Percentiles rank a stretch among this genome's conserved stretches.
Evolutionary conservation across 805 yeast genomes (phyloP).

Genomic region (Candida montana): DNA sequence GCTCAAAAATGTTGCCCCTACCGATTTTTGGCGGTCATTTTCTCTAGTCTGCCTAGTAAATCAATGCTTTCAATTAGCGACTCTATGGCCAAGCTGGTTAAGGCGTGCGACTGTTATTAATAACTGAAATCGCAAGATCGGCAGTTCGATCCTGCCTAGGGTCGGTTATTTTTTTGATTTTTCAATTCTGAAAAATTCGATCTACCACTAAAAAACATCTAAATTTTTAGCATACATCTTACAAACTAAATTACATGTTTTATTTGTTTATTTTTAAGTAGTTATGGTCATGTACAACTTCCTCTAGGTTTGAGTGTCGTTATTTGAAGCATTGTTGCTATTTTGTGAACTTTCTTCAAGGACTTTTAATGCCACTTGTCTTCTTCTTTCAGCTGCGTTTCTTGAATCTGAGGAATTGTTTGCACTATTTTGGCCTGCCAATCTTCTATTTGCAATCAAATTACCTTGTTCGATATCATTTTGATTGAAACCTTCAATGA

Average conservation of each 20-base stretch:
- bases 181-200: too few relatives aligned
- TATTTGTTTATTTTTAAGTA: too few relatives aligned
- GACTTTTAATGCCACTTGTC: slow-evolving; percentile 72
- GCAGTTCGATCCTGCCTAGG: slow-evolving; percentile 49
- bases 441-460: slow-evolving; percentile 60
- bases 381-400: slow-evolving; percentile 68
- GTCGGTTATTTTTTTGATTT: slow-evolving; percentile 29
- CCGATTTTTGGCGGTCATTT: too few relatives aligned
- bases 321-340: slow-evolving; percentile 22
- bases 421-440: slow-evolving; percentile 17
- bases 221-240: too few relatives aligned
- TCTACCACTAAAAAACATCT: too few relatives aligned
- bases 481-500: slow-evolving; percentile 59
- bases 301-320: slow-evolving; percentile 7
- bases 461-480: slow-evolving; percentile 71
- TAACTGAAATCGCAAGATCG: slow-evolving; percentile 36
- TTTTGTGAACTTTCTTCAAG: slow-evolving; percentile 48
- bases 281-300: background rate
- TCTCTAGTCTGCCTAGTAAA: too few relatives aligned
- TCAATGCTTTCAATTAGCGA: slow-evolving; percentile 7
- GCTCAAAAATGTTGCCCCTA: too few relatives aligned
- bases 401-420: slow-evolving; percentile 27
- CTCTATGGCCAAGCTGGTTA: slow-evolving; percentile 31
- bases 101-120: slow-evolving; percentile 45
- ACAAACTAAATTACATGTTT: too few relatives aligned